Evolutionary conservation across 768 basidiomycete species (phyloP), one percentile per base, ranked within the genome.

Genomic region (Candolleomyces efflorescens): DNA sequence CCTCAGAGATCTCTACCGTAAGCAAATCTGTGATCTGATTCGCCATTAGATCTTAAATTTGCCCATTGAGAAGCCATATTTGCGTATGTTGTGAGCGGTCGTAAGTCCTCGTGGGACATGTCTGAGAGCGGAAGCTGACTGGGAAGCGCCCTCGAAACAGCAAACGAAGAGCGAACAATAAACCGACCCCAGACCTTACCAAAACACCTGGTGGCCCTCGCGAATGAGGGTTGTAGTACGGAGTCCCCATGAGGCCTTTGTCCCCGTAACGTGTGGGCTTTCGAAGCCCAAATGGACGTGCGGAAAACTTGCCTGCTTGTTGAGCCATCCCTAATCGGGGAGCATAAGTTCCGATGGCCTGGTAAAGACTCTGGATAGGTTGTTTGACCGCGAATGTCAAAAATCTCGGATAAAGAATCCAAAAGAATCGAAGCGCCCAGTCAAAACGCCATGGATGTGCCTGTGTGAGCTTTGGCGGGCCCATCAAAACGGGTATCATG

Each of bases 401-500:
- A 43, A 20, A 17, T 43, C 41, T 20, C 41, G 18, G 17, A 17
- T 17, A 20, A 43, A 43, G 18, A 20, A 20, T 20, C 41, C 15
- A 3, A 43, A 43, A 43, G 41, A 17, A 43, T 32, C 32, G 32
- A 32, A 32, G 32, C 32, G 32, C 32, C 32, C 32, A 32, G 32
- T 32, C 32, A 32, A 32, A 32, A 32, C 32, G 41, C 15, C 41
- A 43, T 20, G 5, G 41, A 17, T 43, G 41, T 43, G 41, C 41
- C 41, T 43, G 41, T 43, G 41, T 17, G 41, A 18, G 15, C 36
- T 53, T 32, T 12, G 18, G 18, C 37, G 73, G 74, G 72, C 67
- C 71, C 70, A 73, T 75, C 71, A 75, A 73, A 64, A 32, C 72
- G 74, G 68, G 74, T 23, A 45, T 72, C 71, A 75, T 71, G 72